Evolutionary conservation across 2,329 filamentous ascomycete genomes (phyloP), one percentile per base, ranked within the genome.

Genomic region (Penicillium sp.): DNA sequence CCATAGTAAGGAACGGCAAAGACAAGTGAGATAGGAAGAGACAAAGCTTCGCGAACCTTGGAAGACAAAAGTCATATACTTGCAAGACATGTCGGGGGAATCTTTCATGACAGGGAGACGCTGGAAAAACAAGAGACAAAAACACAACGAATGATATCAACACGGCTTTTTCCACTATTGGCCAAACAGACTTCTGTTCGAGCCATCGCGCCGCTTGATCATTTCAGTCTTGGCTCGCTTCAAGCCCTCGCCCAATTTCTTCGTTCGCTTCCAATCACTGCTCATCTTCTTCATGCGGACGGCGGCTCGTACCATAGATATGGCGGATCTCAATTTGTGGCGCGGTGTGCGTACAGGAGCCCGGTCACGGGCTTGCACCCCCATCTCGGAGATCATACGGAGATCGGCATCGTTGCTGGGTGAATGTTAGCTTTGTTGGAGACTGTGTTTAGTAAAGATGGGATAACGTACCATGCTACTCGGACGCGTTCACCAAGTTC

Each of bases 401-500:
- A 97, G 86, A 71, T 97, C 91, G 56, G 90, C 89, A 73, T 93
- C 88, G 78, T 97, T 99, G 78, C 94, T 97, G 24, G 27, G 24
- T 11, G 45, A 8, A 48, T 55, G 56, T 67, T 66, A 69, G 64
- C 40, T 45, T 29, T 38, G 29, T 50, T 13, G 42, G 32, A 38
- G 44, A 41, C 45, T 29, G 48, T 32, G 50, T 54, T 14, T 42
- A 42, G 32, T 44, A 50, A 39, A 51, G 45, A 16, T 34, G 32
- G 54, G 42, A 36, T 55, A 61, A 87, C 90, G 64, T 87, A 97
- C 93, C 92, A 97, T 77, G 90, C 88, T 60, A 73, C 66, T 47
- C 76, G 72, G 48, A 78, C 74, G 32, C 70, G 72, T 67, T 91
- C 88, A 65, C 91, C 92, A 66, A 96, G 85, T 64, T 92, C 86